A percentile compares a stretch with the other conserved stretches of the same genome.
These are phyloP conservation scores for Nakazawaea anatomiae DNA, from an alignment of 805 yeast genomes.

Conservation along the genomic window DNA sequence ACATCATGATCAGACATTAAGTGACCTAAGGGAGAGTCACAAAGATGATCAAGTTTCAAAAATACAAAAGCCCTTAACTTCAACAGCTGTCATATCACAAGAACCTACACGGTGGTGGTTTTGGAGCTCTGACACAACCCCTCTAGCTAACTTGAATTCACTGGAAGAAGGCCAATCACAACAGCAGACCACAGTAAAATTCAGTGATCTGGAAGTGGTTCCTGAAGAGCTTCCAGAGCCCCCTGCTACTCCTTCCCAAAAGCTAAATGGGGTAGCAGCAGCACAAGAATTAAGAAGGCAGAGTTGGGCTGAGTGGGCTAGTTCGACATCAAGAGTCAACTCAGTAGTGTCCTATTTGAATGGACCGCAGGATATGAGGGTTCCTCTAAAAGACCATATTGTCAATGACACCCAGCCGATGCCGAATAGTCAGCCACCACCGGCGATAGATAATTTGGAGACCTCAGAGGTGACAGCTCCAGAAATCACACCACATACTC, in stretches of 20 bases:
- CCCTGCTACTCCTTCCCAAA: background rate
- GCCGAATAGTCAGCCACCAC: too few relatives aligned
- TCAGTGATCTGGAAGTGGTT: background rate
- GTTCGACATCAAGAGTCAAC: conserved; percentile 3
- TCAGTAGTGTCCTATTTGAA: conserved; percentile 10
- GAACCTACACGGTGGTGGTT: conserved; percentile 4
- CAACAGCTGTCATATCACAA: background rate
- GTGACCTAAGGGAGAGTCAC: conserved; percentile 8
- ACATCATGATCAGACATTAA: conserved; percentile 4
- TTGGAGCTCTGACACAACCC: background rate
- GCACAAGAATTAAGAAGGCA: background rate
- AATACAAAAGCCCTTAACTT: background rate
- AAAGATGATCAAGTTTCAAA: background rate
- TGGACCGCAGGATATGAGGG: background rate
- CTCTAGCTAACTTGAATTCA: background rate
- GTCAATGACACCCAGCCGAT: too few relatives aligned
- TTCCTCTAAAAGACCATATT: too few relatives aligned
- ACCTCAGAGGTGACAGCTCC: background rate
- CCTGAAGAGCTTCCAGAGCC: background rate
- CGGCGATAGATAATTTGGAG: too few relatives aligned
- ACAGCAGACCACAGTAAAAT: background rate
- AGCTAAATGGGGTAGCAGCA: background rate
- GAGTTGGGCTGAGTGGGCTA: conserved; percentile 10
- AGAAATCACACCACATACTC: background rate
- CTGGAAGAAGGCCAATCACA: background rate